Base-by-base conservation (phyloP, 176 grass and related monocot species). In the Chrysopogon serrulatus region DNA sequence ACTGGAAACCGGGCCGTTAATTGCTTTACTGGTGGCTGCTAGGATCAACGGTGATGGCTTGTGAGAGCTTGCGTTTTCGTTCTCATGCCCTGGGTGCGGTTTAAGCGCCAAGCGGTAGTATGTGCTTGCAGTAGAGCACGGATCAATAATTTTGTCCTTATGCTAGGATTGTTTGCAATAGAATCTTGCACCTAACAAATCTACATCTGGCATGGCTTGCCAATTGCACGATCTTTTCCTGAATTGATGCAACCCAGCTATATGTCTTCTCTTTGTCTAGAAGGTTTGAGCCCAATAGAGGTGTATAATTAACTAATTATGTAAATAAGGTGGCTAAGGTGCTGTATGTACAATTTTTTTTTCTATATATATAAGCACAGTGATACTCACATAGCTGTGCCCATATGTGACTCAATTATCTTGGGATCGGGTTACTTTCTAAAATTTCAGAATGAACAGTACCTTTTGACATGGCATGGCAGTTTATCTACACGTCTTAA, bases 1-100 rank as follows among this genome's bases (percentile, higher is more conserved):
- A 41, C 32, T 51, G 74, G 21, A 27, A 54, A 23, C 72, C 19
- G 44, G 44, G 71, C 68, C 57, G 51, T 86, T 85, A 77, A 82
- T 82, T 71, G 49, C 53, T 32, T 77, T 69, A 27, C 26, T 34
- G 48, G 4, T 45, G 65, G 39, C 43, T 39, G 11, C 27, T 86
- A 18, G 59, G 65, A 86, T 71, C 83, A 82, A 71, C 61, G 26
- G 35, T 65, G 83, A 54, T 78, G 36, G 7, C 42, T 75, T 64
- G 45, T 10, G 39, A 39, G 31, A 56, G 54, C 72, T 71, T 72
- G 64, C n/a, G n/a, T 39, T 79, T 66, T 66, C 45, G 45, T 60
- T 39, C 31, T 31, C 28, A 73, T 82, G 65, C 44, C 57, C 51
- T 79, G 18, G 21, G 43, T 48, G 80, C 78, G 53, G 21, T 34